Evolutionary conservation across 2,329 filamentous ascomycete genomes (phyloP), one percentile per base, ranked within the genome.

Genomic region (Metarhizium album): DNA sequence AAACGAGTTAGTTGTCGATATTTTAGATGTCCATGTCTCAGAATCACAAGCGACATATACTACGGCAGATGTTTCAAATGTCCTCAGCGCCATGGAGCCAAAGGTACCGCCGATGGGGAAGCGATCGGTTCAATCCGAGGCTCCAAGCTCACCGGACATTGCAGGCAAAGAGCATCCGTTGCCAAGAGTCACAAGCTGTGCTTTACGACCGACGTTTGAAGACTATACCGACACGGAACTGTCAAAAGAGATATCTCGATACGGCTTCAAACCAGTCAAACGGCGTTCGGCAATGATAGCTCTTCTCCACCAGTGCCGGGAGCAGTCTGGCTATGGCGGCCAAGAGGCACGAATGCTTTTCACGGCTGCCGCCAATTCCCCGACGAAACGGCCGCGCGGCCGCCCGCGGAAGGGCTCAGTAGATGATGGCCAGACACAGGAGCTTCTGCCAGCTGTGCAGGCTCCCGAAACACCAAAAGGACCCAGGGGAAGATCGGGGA

Each of bases 221-320:
- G 66, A 76, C 0, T 82, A 79, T 52, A 82, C 82, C 3, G 82
- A 84, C 54, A 67, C 73, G 8, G 78, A 86, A 52, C 68, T 90
- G 16, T 70, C 79, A 2, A 78, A 74, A 51, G 75, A 84, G 59
- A 69, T 90, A 43, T 69, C 75, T 4, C 71, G 73, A 0, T 89
- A 82, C 59, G 84, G 84, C 0, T 90, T 90, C 66, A 90, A 90
- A 61, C 71, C 82, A 1, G 70, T 90, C 29, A 87, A 83, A 61
- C 79, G 72, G 50, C 75, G 86, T 18, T 73, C 76, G 46, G 79
- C 80, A 8, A 88, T 87, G 83, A 82, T 90, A 53, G 71, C 79
- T 1, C 65, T 89, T 11, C 69, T 90, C 13, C 71, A 86, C 48
- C 78, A 82, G 59, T 90, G 87, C 63, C 90, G 86, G 84, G 67